phyloP scores from a whole-genome alignment of 805 yeast genomes.

The Metschnikowia sp. region DNA sequence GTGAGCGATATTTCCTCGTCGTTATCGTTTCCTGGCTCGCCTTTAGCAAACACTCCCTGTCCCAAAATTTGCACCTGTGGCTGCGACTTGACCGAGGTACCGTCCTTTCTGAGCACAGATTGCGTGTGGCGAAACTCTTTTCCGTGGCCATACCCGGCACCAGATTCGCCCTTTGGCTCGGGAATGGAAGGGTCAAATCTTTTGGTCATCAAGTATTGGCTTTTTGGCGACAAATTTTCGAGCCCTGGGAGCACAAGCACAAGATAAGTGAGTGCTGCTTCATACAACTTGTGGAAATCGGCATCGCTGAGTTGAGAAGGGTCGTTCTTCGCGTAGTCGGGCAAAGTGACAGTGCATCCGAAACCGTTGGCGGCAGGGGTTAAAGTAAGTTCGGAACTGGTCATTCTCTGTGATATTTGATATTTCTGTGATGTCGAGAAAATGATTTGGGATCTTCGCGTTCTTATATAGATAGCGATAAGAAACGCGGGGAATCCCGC shows the following conservation, averaged over 20 bases:
- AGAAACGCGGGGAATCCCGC: constrained; percentile 4
- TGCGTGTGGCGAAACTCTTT: constrained; percentile 54
- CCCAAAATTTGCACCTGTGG: constrained; percentile 92
- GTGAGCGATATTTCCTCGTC: constrained; percentile 62
- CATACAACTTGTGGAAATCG: constrained; percentile 59
- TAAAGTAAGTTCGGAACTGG: constrained; percentile 7
- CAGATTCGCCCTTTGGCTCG: constrained; percentile 34
- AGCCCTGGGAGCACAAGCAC: constrained; percentile 76
- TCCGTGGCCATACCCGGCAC: constrained; percentile 78
- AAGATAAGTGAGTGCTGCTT: constrained; percentile 64
- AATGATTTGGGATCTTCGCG: neutral
- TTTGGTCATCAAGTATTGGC: constrained; percentile 73
- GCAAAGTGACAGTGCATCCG: constrained; percentile 68
- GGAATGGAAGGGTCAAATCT: constrained; percentile 71
- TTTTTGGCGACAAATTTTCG: constrained; percentile 61
- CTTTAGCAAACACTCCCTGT: constrained; percentile 64
- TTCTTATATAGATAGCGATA: constrained; percentile 9
- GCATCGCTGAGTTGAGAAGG: constrained; percentile 64
- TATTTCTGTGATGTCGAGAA: neutral
- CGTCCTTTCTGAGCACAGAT: constrained; percentile 75
- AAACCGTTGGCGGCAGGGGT: constrained; percentile 28
- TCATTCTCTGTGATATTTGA: neutral
- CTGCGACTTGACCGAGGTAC: constrained; percentile 71
- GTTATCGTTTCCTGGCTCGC: constrained; percentile 52
- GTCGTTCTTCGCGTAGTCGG: constrained; percentile 62